Evolutionary conservation across 768 basidiomycete species (phyloP).

Genomic region (Hericium rajendrae): DNA sequence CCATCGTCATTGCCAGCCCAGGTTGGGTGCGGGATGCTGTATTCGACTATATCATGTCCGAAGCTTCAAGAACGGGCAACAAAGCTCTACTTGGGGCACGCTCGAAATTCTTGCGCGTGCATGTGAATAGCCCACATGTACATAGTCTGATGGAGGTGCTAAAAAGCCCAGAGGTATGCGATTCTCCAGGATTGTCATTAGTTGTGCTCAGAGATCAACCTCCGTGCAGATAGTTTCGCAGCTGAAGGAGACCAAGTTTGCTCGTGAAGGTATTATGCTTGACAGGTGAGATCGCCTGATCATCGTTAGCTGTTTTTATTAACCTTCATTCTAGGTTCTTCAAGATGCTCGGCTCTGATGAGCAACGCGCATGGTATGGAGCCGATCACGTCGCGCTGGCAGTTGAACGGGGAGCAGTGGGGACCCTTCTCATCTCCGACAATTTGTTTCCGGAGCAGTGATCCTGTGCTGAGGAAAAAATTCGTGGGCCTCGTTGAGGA

Average conservation of each 20-base stretch:
- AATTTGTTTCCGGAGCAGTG: conserved; percentile 87
- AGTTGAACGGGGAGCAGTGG: conserved; percentile 87
- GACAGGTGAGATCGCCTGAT: conserved; percentile 50
- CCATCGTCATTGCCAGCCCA: conserved; percentile 93
- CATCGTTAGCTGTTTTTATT: not conserved
- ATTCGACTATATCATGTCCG: conserved; percentile 71
- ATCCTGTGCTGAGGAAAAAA: conserved; percentile 65
- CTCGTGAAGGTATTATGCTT: conserved; percentile 81
- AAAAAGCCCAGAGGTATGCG: conserved; percentile 79
- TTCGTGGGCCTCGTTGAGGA: conserved; percentile 86
- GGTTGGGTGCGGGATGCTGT: conserved; percentile 93
- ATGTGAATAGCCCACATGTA: conserved; percentile 88
- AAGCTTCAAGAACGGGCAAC: conserved; percentile 74
- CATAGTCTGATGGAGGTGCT: conserved; percentile 92
- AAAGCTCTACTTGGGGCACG: conserved; percentile 71
- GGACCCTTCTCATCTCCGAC: conserved; percentile 91
- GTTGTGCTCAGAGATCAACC: not conserved
- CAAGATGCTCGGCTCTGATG: conserved; percentile 93
- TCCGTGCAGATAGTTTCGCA: conserved; percentile 52
- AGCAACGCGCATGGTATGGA: conserved; percentile 98
- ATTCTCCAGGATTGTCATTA: not conserved
- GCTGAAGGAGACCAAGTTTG: conserved; percentile 93
- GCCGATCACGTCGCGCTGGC: conserved; percentile 90
- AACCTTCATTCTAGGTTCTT: conserved; percentile 58
- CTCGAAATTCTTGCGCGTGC: conserved; percentile 84